Percentiles rank a stretch among this genome's conserved stretches.
These are phyloP conservation scores for Lotus japonicus DNA, from an alignment of 306 rosid species.

Conservation along the genomic window DNA sequence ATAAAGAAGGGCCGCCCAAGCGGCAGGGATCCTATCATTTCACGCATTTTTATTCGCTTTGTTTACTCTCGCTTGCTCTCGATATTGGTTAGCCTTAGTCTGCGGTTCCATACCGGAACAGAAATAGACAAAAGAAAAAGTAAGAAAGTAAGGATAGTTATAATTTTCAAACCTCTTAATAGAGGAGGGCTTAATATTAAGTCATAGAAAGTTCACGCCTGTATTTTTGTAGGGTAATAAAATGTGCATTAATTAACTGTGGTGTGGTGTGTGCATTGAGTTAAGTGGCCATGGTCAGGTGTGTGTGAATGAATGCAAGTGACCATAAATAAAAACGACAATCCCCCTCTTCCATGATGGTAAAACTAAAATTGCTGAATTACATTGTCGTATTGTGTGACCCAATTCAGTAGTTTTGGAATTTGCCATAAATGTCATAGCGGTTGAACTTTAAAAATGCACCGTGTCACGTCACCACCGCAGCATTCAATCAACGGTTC, in stretches of 20 bases:
- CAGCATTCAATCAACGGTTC: conserved; percentile 1
- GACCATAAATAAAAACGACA: not conserved
- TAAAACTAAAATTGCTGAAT: not conserved
- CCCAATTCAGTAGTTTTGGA: conserved; percentile 3
- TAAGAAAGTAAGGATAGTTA: too few species aligned
- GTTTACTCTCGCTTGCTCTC: too few species aligned
- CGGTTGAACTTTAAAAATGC: conserved; percentile 24
- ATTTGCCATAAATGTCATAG: conserved; percentile 36
- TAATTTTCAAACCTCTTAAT: too few species aligned
- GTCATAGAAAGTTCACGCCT: not conserved
- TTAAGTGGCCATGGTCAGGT: not conserved
- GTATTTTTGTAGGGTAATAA: not conserved
- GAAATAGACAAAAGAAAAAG: too few species aligned
- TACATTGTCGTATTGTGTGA: not conserved
- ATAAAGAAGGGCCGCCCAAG: too few species aligned
- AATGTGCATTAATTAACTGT: not conserved
- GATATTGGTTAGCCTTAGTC: too few species aligned
- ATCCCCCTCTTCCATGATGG: conserved; percentile 4
- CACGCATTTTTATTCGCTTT: too few species aligned
- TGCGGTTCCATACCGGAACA: too few species aligned
- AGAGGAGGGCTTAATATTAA: too few species aligned
- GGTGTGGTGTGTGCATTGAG: not conserved
- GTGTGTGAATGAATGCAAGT: not conserved
- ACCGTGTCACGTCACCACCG: conserved; percentile 31
- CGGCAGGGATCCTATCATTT: too few species aligned